Evolutionary conservation across 805 yeast species (phyloP).

Genomic region (Kuraishia cidri): DNA sequence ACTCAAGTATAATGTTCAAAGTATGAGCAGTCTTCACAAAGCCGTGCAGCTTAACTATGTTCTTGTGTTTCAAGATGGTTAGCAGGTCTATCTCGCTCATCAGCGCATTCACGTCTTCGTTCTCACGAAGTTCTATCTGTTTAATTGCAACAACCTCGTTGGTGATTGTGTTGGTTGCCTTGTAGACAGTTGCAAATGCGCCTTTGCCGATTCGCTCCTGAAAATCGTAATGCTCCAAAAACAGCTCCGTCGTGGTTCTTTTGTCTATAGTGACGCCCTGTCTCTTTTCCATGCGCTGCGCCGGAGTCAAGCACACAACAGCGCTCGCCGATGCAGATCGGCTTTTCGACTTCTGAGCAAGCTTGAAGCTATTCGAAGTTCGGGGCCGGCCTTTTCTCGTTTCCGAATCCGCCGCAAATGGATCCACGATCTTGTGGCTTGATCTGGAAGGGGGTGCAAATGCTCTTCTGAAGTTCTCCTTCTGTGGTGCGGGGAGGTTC

Average conservation of each 20-base stretch:
- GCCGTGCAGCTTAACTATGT: conserved; percentile 62
- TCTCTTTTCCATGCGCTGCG: conserved; percentile 37
- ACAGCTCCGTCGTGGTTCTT: conserved; percentile 21
- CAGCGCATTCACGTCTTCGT: conserved; percentile 30
- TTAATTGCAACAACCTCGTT: conserved; percentile 72
- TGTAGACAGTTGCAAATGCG: conserved; percentile 83
- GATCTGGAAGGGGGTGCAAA: too few species aligned
- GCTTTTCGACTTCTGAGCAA: too few species aligned
- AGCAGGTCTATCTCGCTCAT: conserved; percentile 66
- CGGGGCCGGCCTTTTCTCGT: too few species aligned
- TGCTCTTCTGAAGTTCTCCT: too few species aligned
- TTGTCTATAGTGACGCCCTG: too few species aligned
- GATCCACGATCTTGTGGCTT: too few species aligned
- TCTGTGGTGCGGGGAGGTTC: too few species aligned
- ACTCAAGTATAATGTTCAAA: conserved; percentile 57
- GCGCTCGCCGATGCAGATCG: too few species aligned
- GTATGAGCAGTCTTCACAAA: conserved; percentile 45
- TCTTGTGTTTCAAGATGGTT: conserved; percentile 54
- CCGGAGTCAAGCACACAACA: conserved; percentile 31
- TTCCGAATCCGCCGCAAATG: too few species aligned
- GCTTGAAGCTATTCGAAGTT: too few species aligned
- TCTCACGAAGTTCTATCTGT: conserved; percentile 54
- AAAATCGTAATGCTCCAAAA: conserved; percentile 40
- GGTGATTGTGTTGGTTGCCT: conserved; percentile 50
- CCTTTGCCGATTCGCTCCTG: conserved; percentile 76